phyloP scores from a whole-genome alignment of 257 asterid species.

The Solanum medicagineum region DNA sequence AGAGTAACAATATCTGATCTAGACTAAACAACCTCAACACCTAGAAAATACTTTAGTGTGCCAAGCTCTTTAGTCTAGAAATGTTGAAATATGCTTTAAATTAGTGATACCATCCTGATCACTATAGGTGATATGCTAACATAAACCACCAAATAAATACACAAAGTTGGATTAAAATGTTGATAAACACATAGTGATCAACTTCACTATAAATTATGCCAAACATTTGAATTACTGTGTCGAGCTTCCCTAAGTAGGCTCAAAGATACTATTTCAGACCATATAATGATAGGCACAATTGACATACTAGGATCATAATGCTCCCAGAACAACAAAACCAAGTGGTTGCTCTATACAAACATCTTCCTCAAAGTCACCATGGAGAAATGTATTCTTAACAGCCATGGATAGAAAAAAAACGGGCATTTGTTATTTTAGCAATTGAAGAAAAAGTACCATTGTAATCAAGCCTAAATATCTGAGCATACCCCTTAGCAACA shows the following conservation, averaged over 20 bases:
- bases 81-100: not conserved
- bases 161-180: not conserved
- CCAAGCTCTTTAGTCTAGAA: not conserved
- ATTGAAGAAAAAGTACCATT: not conserved
- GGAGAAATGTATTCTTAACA: not conserved
- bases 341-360: not conserved
- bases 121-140: not conserved
- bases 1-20: not conserved
- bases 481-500: not conserved
- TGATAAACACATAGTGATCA: not conserved
- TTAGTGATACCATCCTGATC: not conserved
- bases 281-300: not conserved
- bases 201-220: not conserved
- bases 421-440: not conserved
- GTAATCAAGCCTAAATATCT: not conserved
- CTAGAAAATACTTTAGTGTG: not conserved
- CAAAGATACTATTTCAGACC: not conserved
- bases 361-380: not conserved
- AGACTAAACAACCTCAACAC: not conserved
- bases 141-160: not conserved
- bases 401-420: not conserved
- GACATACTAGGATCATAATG: not conserved
- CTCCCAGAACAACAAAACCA: not conserved
- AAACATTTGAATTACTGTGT: not conserved
- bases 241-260: not conserved